Evolutionary conservation across 2,329 filamentous ascomycete genomes (phyloP).

Genomic region (Penicillium sp.): DNA sequence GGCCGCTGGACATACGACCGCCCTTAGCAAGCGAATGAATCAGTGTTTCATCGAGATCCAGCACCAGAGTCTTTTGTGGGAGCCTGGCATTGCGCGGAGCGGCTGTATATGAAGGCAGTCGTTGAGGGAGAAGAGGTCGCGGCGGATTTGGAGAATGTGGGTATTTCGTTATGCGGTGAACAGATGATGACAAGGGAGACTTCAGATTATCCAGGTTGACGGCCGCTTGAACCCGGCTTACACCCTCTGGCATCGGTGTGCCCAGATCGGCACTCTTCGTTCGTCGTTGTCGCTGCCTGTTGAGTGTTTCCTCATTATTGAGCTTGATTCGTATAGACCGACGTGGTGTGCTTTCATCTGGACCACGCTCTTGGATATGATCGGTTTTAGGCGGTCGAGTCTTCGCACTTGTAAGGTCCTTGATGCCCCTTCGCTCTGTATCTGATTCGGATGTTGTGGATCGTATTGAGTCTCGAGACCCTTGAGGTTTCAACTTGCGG

Average conservation of each 20-base stretch:
- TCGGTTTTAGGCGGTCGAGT: conserved; percentile 26
- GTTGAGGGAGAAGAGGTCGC: conserved; percentile 81
- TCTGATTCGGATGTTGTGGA: conserved; percentile 59
- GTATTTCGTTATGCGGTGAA: conserved; percentile 75
- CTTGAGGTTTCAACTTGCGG: conserved; percentile 33
- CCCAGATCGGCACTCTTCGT: conserved; percentile 33
- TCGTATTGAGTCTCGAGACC: conserved; percentile 46
- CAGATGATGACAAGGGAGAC: conserved; percentile 82
- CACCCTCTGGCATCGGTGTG: conserved; percentile 25
- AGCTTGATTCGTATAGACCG: conserved; percentile 90
- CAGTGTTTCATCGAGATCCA: conserved; percentile 94
- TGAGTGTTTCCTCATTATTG: conserved; percentile 72
- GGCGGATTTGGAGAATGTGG: conserved; percentile 87
- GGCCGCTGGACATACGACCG: conserved; percentile 89
- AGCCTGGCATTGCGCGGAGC: conserved; percentile 44
- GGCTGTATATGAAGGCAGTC: conserved; percentile 81
- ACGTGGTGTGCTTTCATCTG: conserved; percentile 68
- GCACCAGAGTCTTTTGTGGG: conserved; percentile 86
- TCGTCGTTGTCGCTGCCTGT: conserved; percentile 60
- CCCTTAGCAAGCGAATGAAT: conserved; percentile 99
- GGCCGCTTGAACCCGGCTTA: conserved; percentile 39
- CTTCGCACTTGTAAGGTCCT: conserved; percentile 24
- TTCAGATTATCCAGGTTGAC: conserved; percentile 79
- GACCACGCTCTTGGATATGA: conserved; percentile 19
- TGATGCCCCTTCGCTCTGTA: conserved; percentile 37